Evolutionary conservation across 129 eudicot species (phyloP).

Genomic region (Lactuca sativa): DNA sequence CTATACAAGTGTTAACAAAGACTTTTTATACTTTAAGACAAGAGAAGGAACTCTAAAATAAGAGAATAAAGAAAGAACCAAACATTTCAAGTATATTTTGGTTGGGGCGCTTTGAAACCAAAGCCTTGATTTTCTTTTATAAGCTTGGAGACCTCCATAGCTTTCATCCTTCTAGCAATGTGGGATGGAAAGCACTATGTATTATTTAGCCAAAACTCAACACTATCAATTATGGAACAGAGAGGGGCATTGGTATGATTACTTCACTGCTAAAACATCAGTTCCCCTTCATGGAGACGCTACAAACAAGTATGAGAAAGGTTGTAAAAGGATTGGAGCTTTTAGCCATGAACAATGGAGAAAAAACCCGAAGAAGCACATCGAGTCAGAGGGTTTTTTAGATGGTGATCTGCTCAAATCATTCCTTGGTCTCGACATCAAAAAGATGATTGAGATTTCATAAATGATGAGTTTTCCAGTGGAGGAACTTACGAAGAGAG

Average conservation of each 20-base stretch:
- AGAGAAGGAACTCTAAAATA: no score
- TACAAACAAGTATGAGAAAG: slow-evolving; percentile 58
- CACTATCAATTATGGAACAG: slow-evolving; percentile 49
- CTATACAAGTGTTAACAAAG: no score
- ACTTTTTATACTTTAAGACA: no score
- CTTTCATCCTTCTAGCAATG: no score
- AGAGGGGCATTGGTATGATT: slow-evolving; percentile 67
- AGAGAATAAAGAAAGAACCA: no score
- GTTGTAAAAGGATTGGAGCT: slow-evolving; percentile 76
- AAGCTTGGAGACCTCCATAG: no score
- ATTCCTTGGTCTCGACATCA: slow-evolving; percentile 58
- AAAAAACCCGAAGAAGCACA: slow-evolving; percentile 64
- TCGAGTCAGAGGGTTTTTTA: slow-evolving; percentile 53
- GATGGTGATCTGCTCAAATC: slow-evolving; percentile 77
- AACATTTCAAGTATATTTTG: no score
- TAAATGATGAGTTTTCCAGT: slow-evolving; percentile 55
- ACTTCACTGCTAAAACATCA: slow-evolving; percentile 71
- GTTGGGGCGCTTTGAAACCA: no score
- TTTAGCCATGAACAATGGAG: slow-evolving; percentile 77
- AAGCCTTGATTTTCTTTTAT: no score
- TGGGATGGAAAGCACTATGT: no score
- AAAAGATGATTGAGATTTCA: slow-evolving; percentile 60
- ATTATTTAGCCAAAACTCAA: no score
- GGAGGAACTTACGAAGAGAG: slow-evolving; percentile 74
- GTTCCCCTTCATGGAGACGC: slow-evolving; percentile 55